These are phyloP conservation scores for Acacia acuminata DNA, from an alignment of 306 rosid species.

Conservation along the genomic window DNA sequence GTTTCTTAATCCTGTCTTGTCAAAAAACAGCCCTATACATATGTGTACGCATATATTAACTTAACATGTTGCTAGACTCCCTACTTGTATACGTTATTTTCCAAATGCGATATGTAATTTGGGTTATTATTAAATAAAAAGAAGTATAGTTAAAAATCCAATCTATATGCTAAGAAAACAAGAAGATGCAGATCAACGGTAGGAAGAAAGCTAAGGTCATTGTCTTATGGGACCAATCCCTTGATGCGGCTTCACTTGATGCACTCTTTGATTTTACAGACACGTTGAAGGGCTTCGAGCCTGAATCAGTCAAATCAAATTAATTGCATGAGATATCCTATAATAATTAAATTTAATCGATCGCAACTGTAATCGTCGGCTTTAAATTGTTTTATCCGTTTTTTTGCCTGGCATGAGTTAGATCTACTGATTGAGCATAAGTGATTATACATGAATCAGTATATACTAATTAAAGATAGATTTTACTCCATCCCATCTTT, in stretches of 20 bases:
- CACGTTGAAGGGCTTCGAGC: constrained; percentile 80
- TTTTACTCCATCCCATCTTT: fast-evolving
- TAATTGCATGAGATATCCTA: background rate
- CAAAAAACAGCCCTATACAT: no score
- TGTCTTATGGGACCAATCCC: background rate
- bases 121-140: no score
- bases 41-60: no score
- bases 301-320: constrained; percentile 23
- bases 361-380: background rate
- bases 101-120: no score
- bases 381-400: background rate
- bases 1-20: fast-evolving
- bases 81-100: no score
- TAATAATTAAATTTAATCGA: background rate
- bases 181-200: constrained; percentile 25
- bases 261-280: constrained; percentile 60
- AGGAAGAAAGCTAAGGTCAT: constrained; percentile 37
- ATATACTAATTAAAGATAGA: background rate
- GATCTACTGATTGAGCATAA: no score
- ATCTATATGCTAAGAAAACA: constrained; percentile 37
- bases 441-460: no score
- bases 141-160: background rate
- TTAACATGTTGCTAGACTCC: no score
- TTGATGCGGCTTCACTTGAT: background rate
- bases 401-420: background rate